A percentile compares a stretch with the other conserved stretches of the same genome.
Conservation (phyloP, 495 filamentous ascomycete genomes). For the Jackrogersella minutella region DNA sequence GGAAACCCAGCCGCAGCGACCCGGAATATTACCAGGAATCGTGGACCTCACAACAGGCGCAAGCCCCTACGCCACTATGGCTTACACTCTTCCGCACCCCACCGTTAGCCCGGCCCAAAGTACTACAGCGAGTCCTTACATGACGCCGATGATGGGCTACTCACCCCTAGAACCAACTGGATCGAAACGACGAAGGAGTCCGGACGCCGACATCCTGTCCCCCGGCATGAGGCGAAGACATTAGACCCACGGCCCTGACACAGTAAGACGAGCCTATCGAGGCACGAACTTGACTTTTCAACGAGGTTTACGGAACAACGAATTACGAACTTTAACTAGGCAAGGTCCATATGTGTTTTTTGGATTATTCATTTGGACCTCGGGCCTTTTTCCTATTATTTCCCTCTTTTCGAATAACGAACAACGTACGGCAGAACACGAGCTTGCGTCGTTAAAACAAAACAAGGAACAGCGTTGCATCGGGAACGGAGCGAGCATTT, state of each 20-base stretch:
- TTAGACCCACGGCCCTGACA: constrained; percentile 40
- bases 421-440: not conserved
- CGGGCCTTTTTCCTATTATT: not conserved
- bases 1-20: constrained; percentile 36
- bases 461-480: constrained; percentile 29
- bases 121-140: constrained; percentile 53
- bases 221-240: constrained; percentile 58
- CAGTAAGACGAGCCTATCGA: constrained; percentile 35
- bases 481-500: constrained; percentile 29
- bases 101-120: constrained; percentile 49
- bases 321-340: constrained; percentile 2
- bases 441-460: not conserved
- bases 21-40: constrained; percentile 58
- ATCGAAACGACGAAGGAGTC: constrained; percentile 53
- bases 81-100: constrained; percentile 54
- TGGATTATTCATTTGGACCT: not conserved
- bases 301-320: not conserved
- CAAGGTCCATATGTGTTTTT: not conserved
- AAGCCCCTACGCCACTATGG: constrained; percentile 62
- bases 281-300: constrained; percentile 3
- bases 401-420: not conserved
- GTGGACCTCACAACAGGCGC: constrained; percentile 64
- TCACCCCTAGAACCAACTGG: constrained; percentile 42
- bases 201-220: constrained; percentile 46
- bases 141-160: constrained; percentile 51